Evolutionary conservation across 2,329 filamentous ascomycete genomes (phyloP).

Genomic region (Pezicula neosporulosa): DNA sequence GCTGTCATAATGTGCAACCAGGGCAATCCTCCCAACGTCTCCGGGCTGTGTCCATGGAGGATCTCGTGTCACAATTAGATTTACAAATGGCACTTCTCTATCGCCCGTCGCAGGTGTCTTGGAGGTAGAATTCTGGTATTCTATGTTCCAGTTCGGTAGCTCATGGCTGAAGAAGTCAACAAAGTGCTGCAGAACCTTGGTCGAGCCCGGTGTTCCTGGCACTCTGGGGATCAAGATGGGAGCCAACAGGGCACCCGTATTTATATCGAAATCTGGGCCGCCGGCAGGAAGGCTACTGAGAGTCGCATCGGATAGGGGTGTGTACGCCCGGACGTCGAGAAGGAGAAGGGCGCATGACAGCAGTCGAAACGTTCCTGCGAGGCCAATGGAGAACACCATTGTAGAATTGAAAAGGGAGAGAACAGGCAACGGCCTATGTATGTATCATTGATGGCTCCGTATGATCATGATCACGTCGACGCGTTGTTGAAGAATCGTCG

Average conservation of each 20-base stretch:
- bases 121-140: constrained; percentile 87
- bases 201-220: constrained; percentile 76
- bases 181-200: constrained; percentile 75
- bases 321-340: constrained; percentile 18
- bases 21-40: constrained; percentile 74
- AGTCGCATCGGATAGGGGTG: constrained; percentile 67
- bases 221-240: constrained; percentile 88
- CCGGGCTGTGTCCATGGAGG: constrained; percentile 76
- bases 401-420: not conserved
- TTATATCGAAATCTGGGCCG: constrained; percentile 73
- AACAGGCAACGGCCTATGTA: not conserved
- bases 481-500: not conserved
- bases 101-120: constrained; percentile 74
- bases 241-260: constrained; percentile 70
- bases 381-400: not conserved
- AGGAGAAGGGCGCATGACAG: constrained; percentile 11
- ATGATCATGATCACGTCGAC: not conserved
- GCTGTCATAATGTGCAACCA: constrained; percentile 94
- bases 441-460: not conserved
- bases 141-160: constrained; percentile 75
- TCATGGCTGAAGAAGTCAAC: constrained; percentile 72
- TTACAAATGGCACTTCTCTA: constrained; percentile 75
- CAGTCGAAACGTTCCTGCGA: constrained; percentile 8
- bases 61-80: constrained; percentile 82
- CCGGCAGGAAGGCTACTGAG: constrained; percentile 70